Percentiles rank a stretch among this genome's conserved stretches.
Conservation (phyloP, 2,329 filamentous ascomycete genomes). For the Ceratocystis papillata region DNA sequence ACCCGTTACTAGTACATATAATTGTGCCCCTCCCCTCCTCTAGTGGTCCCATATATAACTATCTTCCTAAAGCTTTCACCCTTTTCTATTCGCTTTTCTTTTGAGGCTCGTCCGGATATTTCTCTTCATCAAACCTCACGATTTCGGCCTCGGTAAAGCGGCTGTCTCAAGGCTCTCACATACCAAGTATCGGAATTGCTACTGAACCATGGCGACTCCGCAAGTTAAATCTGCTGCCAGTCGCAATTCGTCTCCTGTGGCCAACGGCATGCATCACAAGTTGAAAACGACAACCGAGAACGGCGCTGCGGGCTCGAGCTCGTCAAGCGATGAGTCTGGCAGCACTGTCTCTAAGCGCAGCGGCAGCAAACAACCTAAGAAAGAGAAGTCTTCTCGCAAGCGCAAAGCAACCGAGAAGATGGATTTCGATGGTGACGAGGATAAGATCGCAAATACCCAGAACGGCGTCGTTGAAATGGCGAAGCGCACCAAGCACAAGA, state of each 20-base stretch:
- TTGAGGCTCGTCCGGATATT: background rate
- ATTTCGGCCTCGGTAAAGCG: background rate
- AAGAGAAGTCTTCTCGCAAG: constrained; percentile 23
- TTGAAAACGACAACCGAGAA: constrained; percentile 7
- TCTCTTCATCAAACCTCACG: background rate
- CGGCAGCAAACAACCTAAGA: constrained; percentile 21
- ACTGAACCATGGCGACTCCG: constrained; percentile 20
- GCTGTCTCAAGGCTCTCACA: background rate
- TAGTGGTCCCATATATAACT: constrained; percentile 11
- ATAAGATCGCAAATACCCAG: background rate
- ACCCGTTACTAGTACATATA: background rate
- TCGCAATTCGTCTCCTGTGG: constrained; percentile 1
- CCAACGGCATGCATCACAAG: constrained; percentile 17
- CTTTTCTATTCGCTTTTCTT: background rate
- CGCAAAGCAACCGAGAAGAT: constrained; percentile 36
- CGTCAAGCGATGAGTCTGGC: constrained; percentile 24
- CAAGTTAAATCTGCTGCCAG: constrained; percentile 11
- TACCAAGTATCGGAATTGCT: background rate
- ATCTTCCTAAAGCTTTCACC: constrained; percentile 1
- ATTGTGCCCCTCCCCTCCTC: constrained; percentile 3
- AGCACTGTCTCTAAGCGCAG: constrained; percentile 22
- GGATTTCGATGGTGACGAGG: constrained; percentile 32
- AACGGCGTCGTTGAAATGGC: constrained; percentile 8
- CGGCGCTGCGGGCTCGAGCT: background rate
- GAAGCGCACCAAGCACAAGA: constrained; percentile 21